Base-by-base conservation (phyloP, 2,329 filamentous ascomycete species). In the Fusarium zealandicum region DNA sequence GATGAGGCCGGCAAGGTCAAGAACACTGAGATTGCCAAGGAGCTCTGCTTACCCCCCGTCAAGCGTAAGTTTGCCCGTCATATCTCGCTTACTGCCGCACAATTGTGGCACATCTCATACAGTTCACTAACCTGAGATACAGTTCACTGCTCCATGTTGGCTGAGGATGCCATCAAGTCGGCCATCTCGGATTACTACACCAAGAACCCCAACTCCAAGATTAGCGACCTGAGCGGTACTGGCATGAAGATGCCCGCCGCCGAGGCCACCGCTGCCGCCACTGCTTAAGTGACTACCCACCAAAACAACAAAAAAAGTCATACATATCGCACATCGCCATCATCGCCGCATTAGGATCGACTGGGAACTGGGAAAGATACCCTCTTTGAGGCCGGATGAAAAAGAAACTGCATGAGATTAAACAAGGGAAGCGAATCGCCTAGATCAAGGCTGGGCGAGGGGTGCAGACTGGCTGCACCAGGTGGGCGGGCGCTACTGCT, bases 21-120 rank as follows among this genome's bases (percentile, higher is more conserved):
- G 80, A 99, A 99, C 78, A 96, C 93, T 4, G 93, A 99, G 78
- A 99, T 99, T 72, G 95, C 95, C 31, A 96, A 96, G 81, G 96
- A 99, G 78, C 81, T 97, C 51, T 95, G 91, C 71, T 77, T 95
- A 70, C 92, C 91, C 30, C 91, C 92, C 57, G 91, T 96, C 43
- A 96, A 96, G 80, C 77, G 90, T 92, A 79, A 76, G 88, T 85
- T 28, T 30, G 20, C 41, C 48, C 40, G 30, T n/a, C 16, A 35
- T 33, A 28, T 33, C 14, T 20, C 38, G 6, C 6, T 22, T n/a
- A 28, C 3, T 9, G 25, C 37, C 18, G 27, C 27, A 14, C 35
- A 44, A 43, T 43, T 56, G 38, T 56, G 48, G 32, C 25, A 54
- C 46, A 61, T 57, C 36, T 37, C 37, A 39, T n/a, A 50, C 39